Evolutionary conservation across 2,329 filamentous ascomycete species (phyloP).

Genomic region (Ascochyta clinopodiicola): DNA sequence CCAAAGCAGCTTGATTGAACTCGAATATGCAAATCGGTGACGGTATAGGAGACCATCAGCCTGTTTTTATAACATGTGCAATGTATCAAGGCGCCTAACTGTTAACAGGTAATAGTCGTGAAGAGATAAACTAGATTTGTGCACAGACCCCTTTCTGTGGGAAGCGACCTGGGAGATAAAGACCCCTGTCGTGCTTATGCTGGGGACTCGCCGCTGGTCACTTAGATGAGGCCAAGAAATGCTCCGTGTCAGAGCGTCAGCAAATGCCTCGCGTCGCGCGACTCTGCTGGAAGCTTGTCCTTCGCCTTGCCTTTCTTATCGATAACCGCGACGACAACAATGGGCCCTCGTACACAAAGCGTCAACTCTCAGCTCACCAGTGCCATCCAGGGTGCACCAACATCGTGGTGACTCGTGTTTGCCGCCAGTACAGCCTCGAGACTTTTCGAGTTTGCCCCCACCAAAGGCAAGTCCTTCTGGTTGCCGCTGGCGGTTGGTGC

Average conservation of each 20-base stretch:
- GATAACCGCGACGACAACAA: constrained; percentile 13
- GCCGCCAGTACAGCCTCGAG: constrained; percentile 22
- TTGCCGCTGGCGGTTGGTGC: constrained; percentile 8
- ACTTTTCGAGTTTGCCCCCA: background rate
- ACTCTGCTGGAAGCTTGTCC: constrained; percentile 7
- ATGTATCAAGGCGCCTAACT: no score
- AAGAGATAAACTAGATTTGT: no score
- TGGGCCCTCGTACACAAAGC: constrained; percentile 9
- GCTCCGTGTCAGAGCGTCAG: constrained; percentile 25
- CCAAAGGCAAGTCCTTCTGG: background rate
- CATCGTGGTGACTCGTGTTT: constrained; percentile 1
- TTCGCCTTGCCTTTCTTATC: constrained; percentile 4
- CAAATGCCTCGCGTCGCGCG: constrained; percentile 7
- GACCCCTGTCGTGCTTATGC: no score
- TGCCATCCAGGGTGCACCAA: background rate
- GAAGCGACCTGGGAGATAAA: no score
- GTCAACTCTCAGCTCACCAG: constrained; percentile 6
- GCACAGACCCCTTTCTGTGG: no score
- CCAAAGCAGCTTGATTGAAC: no score
- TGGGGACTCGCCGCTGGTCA: constrained; percentile 16
- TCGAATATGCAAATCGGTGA: no score
- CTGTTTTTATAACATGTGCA: no score
- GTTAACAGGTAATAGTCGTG: no score
- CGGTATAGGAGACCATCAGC: no score
- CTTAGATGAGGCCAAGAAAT: constrained; percentile 27